A percentile compares a stretch with the other conserved stretches of the same genome.
phyloP scores from a whole-genome alignment of 1,284 basidiomycete genomes.

The Heliocybe sulcata region DNA sequence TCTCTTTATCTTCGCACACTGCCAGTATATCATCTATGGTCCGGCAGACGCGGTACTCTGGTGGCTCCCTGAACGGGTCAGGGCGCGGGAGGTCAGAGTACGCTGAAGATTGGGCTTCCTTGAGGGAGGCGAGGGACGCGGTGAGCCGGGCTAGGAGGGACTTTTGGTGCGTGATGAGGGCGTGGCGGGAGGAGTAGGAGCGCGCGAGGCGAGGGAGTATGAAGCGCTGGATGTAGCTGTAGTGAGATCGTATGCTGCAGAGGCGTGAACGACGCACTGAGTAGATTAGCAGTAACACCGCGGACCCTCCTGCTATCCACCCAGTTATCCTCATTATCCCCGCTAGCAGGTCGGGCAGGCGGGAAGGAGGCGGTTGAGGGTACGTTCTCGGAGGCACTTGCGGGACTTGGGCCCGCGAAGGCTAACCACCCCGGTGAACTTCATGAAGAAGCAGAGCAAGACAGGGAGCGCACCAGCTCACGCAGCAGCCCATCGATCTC shows the following conservation, averaged over 20 bases:
- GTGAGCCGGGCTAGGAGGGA: conserved; percentile 45
- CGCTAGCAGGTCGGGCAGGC: conserved; percentile 55
- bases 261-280: conserved; percentile 36
- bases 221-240: conserved; percentile 37
- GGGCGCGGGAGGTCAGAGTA: conserved; percentile 50
- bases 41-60: conserved; percentile 34
- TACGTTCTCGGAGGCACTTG: conserved; percentile 63
- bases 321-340: conserved; percentile 54
- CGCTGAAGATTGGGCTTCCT: conserved; percentile 42
- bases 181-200: conserved; percentile 50
- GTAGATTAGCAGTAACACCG: conserved; percentile 50
- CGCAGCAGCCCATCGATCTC: conserved; percentile 59
- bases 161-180: conserved; percentile 52
- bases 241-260: background rate
- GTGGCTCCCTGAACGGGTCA: conserved; percentile 39
- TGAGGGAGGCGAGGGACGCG: conserved; percentile 41
- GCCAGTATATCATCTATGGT: conserved; percentile 39
- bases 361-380: conserved; percentile 62
- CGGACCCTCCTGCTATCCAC: conserved; percentile 62
- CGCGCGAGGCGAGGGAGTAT: conserved; percentile 57
- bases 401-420: conserved; percentile 45
- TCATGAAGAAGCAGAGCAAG: background rate
- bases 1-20: conserved; percentile 21
- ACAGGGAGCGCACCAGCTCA: conserved; percentile 38
- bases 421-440: conserved; percentile 26